Base-by-base conservation (phyloP, 177 flowering plant species). In the Vitis hybrid region DNA sequence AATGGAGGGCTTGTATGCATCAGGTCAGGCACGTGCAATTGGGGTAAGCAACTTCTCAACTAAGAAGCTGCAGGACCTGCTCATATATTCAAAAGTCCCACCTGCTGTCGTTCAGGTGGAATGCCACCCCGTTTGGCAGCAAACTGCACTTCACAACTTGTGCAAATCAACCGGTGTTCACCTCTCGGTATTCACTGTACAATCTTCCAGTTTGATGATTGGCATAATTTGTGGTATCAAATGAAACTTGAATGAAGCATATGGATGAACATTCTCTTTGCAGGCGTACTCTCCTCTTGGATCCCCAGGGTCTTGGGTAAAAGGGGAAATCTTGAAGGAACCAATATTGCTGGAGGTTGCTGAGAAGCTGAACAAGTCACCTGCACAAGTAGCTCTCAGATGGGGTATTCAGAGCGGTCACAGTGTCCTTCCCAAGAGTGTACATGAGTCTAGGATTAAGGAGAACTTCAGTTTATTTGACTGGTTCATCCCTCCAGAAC, bases 41-140 rank as follows among this genome's bases (percentile, higher is more conserved):
- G 94, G 97, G 10, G 93, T 91, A 48, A 90, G 94, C 86, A 93
- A 93, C 75, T 93, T 89, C 82, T 88, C 92, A n/a, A 77, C 89
- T 0, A 87, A 93, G 82, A 91, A 89, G 80, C 81, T 91, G 65
- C 78, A 75, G 39, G 89, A 85, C 69, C 73, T 93, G 65, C 65
- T 90, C n/a, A 57, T 63, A 5, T 56, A 59, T 26, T 90, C 95
- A 5, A 82, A 79, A 72, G 83, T 93, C 13, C 82, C 87, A 0
- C 97, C 97, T 59, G 92, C 97, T 10, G 97, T 91, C 2, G 86
- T 85, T 70, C 98, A 91, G 72, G 94, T 91, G 12, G 98, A 93
- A 63, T 88, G 94, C 72, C 92, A 91, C 56, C 94, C 91, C 15
- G 82, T 74, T 1, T 93, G 98, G 98, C 92, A 85, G 77, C 98